Percentiles rank a stretch among this genome's conserved stretches.
phyloP scores from a whole-genome alignment of 2,329 filamentous ascomycete genomes.

The Orbilia quercus region DNA sequence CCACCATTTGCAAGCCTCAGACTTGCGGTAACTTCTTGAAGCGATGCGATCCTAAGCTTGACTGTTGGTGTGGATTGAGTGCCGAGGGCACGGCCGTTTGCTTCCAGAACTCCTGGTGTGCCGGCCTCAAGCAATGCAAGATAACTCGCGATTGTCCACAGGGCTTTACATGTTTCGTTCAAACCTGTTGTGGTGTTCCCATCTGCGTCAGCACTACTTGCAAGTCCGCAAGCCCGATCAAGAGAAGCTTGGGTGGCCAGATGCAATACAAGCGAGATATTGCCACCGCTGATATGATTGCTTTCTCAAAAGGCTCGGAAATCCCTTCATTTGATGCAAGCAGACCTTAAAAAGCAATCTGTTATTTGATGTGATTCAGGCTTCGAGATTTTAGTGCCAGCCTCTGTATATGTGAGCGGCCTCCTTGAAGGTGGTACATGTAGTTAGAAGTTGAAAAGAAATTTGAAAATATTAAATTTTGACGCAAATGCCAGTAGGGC shows the following conservation, averaged over 20 bases:
- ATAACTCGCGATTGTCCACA: constrained; percentile 41
- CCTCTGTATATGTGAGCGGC: too few species aligned
- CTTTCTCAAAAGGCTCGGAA: constrained; percentile 35
- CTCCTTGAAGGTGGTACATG: too few species aligned
- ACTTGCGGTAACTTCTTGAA: constrained; percentile 53
- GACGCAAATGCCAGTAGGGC: too few species aligned
- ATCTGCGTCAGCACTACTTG: constrained; percentile 54
- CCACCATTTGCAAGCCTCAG: constrained; percentile 48
- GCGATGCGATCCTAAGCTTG: constrained; percentile 41
- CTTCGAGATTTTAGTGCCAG: too few species aligned
- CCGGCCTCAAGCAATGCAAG: constrained; percentile 37
- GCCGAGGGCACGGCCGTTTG: constrained; percentile 47
- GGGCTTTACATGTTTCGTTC: constrained; percentile 45
- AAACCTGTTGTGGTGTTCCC: constrained; percentile 48
- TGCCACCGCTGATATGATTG: constrained; percentile 48
- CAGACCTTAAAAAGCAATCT: neutral
- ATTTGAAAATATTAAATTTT: too few species aligned
- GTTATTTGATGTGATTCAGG: too few species aligned
- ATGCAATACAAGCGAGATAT: constrained; percentile 35
- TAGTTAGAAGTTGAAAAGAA: too few species aligned
- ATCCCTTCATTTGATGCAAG: constrained; percentile 42
- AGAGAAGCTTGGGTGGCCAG: constrained; percentile 30
- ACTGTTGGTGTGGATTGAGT: constrained; percentile 54
- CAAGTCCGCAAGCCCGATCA: constrained; percentile 50
- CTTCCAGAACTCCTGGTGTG: constrained; percentile 55